Base-by-base conservation (phyloP, 371 early-diverging fungal species). In the Parasitella parasitica region DNA sequence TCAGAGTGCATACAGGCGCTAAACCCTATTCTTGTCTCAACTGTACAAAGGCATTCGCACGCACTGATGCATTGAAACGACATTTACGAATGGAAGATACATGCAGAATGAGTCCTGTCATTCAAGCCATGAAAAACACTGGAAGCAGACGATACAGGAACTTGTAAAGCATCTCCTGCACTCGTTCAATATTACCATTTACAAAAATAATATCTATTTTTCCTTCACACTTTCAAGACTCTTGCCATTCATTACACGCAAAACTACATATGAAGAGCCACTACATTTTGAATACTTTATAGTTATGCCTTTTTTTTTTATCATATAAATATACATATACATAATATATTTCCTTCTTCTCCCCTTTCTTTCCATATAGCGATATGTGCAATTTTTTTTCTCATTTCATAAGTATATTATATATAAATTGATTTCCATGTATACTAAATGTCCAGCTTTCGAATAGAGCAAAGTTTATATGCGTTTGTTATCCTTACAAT, bases 31-130 rank as follows among this genome's bases (percentile, higher is more conserved):
- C 68, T 9, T 89, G 89, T 59, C 61, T 75, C 16, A 77, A 76
- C 20, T 87, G 89, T 48, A 69, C 73, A 43, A 85, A 86, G 64
- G 69, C 80, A 0, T 89, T 89, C 75, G 85, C 87, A 3, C 78
- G 88, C 15, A 86, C 86, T 1, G 89, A 87, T 75, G 89, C 87
- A 2, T 64, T 89, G 16, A 81, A 81, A 28, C 72, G 86, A 2
- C 89, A 89, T 58, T 76, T 86, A 48, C 75, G 81, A n/a, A 66
- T 80, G 52, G 85, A 85, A 67, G 80, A 82, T 3, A 34, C 57
- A 1, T 87, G 85, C 56, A 66, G 83, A 41, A 39, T 55, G 11
- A 74, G 73, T 41, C 75, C 78, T 0, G 70, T 78, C 22, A 78
- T 81, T 49, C 76, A 81, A 68, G 72, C 73, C 9, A 71, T 80